phyloP scores from a whole-genome alignment of 116 monocot genomes.

The Iris pallida region DNA sequence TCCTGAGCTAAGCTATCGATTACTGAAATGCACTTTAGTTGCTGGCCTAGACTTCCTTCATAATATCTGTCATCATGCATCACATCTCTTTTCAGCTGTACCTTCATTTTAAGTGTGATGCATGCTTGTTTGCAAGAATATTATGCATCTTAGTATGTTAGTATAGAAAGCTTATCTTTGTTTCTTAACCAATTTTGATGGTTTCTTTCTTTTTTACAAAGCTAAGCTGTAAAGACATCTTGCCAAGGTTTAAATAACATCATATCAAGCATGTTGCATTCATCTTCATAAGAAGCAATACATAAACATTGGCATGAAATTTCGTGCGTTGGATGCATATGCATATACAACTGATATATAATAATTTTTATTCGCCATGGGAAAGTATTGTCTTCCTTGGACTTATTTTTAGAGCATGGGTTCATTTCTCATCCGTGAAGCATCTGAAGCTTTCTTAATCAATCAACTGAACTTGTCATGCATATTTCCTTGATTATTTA shows the following conservation, averaged over 20 bases:
- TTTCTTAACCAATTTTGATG: background rate
- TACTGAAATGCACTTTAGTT: slow-evolving; percentile 5
- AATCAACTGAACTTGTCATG: background rate
- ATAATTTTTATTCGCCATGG: background rate
- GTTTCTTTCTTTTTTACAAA: background rate
- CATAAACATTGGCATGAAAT: background rate
- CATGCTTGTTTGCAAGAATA: no score
- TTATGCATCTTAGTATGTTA: background rate
- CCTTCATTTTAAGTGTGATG: no score
- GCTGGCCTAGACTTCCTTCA: no score
- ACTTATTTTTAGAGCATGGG: background rate
- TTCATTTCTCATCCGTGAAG: background rate
- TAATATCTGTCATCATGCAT: no score
- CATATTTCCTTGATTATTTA: background rate
- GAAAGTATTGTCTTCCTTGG: background rate
- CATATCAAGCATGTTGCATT: no score
- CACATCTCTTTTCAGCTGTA: no score
- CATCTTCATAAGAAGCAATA: background rate
- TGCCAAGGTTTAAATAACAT: no score
- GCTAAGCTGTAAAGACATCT: no score
- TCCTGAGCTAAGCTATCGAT: background rate
- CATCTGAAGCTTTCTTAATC: background rate
- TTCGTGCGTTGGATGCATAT: background rate
- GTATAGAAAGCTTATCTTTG: background rate
- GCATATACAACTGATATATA: no score